Conservation (phyloP, 2,329 filamentous ascomycete species). For the Helotiales sp. region DNA sequence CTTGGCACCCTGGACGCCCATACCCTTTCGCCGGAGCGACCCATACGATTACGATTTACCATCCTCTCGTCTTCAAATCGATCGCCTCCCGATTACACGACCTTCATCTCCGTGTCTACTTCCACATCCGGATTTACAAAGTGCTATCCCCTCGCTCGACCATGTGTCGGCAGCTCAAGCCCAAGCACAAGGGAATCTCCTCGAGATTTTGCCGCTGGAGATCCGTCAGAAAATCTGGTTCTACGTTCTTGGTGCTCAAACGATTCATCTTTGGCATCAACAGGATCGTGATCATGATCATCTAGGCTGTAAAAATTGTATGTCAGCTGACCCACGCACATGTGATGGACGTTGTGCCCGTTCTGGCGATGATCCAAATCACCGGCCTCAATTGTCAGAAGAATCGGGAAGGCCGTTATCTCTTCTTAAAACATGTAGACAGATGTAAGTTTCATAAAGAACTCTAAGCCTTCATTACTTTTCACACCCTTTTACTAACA, state of each 20-base stretch:
- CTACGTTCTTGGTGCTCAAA: background rate
- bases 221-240: slow-evolving; percentile 5
- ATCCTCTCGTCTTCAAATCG: slow-evolving; percentile 4
- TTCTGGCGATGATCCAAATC: background rate
- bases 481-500: slow-evolving; percentile 1
- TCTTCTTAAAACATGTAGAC: slow-evolving; percentile 11
- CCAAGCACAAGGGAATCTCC: background rate
- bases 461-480: background rate
- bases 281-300: background rate
- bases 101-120: slow-evolving; percentile 2
- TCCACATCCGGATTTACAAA: slow-evolving; percentile 2
- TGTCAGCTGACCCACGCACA: slow-evolving; percentile 1
- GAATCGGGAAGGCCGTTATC: slow-evolving; percentile 1
- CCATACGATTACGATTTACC: slow-evolving; percentile 5
- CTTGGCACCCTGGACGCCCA: slow-evolving; percentile 3
- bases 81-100: slow-evolving; percentile 4
- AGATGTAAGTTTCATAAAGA: slow-evolving; percentile 7
- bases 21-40: slow-evolving; percentile 2
- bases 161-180: slow-evolving; percentile 1
- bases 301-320: slow-evolving; percentile 4
- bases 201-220: slow-evolving; percentile 3
- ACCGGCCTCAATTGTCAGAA: slow-evolving; percentile 2
- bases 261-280: slow-evolving; percentile 4
- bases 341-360: slow-evolving; percentile 2
- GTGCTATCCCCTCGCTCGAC: slow-evolving; percentile 2